These are phyloP conservation scores for Botrytis medusae DNA, from an alignment of 2,329 filamentous ascomycete species.

Conservation along the genomic window DNA sequence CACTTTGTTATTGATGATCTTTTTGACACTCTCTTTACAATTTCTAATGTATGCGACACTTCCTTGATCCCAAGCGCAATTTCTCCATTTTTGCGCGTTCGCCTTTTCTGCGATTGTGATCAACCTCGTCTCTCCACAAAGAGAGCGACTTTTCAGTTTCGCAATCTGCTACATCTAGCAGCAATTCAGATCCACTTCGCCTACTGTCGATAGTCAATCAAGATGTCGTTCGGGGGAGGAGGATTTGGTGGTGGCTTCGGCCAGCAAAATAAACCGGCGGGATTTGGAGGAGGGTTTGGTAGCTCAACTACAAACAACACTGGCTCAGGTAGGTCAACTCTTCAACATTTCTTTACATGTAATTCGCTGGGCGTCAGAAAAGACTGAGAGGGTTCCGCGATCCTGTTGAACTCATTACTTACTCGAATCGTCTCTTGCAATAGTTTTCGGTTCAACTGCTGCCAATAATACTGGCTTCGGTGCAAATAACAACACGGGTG, in stretches of 20 bases:
- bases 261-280: constrained; percentile 52
- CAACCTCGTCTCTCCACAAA: constrained; percentile 27
- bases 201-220: constrained; percentile 25
- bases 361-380: background rate
- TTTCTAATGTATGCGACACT: constrained; percentile 36
- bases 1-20: constrained; percentile 25
- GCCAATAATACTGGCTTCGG: constrained; percentile 44
- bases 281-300: constrained; percentile 60
- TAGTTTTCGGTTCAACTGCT: constrained; percentile 45
- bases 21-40: constrained; percentile 30
- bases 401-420: constrained; percentile 38
- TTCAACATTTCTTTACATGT: constrained; percentile 23
- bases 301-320: constrained; percentile 31
- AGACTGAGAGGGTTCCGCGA: background rate
- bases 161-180: constrained; percentile 21
- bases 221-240: constrained; percentile 45
- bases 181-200: constrained; percentile 13
- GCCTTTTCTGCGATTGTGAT: constrained; percentile 34
- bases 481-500: constrained; percentile 40
- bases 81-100: constrained; percentile 32
- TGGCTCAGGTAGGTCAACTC: constrained; percentile 41
- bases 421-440: constrained; percentile 38
- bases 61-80: constrained; percentile 34
- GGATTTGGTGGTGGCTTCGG: constrained; percentile 53
- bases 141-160: constrained; percentile 23